Base-by-base conservation (phyloP, 352 stramenopile species). In the Globisporangium middletonii region DNA sequence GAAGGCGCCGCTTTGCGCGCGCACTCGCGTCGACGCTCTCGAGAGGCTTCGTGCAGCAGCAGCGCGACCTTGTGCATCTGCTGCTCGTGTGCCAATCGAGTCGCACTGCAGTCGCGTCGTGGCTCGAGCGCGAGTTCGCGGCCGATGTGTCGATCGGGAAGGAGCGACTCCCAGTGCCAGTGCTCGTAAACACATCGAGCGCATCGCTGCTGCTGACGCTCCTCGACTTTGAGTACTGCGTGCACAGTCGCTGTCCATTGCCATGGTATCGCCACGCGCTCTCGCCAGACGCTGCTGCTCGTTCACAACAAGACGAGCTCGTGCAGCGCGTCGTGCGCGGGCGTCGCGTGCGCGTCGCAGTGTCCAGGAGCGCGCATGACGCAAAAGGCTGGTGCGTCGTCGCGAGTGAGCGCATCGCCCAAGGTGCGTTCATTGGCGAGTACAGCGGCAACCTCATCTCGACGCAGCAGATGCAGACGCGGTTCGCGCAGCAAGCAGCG, bases 371-470 rank as follows among this genome's bases (percentile, higher is more conserved):
- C 4, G 11, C 13, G 1, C 49, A 53, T n/a, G 27, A 44, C 12
- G 41, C 11, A 4, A 87, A 79, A 60, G 75, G 76, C 0, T 91
- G 79, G 78, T 68, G 72, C 1, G 64, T 87, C 2, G 45, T 71
- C 8, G 75, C 65, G 0, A 55, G 55, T 0, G 47, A 85, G 30
- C 11, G 19, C 15, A 86, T 89, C 19, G 4, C 63, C 3, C 12
- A 30, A 3, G 62, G 60, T 18, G 56, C 57, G n/a, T 88, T 72
- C 52, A 42, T 88, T 4, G 76, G 76, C 15, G 78, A 88, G 57
- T 91, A 89, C 61, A 83, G 72, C 6, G 81, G 81, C 7, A 67
- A 82, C 13, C 47, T 91, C n/a, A 51, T 91, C 4, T 81, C 75
- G n/a, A 75, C 68, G 7, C 26, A 23, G 7, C 65, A 82, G 50